phyloP scores from a whole-genome alignment of 2,329 filamentous ascomycete genomes.

The Alternaria tenuissima region DNA sequence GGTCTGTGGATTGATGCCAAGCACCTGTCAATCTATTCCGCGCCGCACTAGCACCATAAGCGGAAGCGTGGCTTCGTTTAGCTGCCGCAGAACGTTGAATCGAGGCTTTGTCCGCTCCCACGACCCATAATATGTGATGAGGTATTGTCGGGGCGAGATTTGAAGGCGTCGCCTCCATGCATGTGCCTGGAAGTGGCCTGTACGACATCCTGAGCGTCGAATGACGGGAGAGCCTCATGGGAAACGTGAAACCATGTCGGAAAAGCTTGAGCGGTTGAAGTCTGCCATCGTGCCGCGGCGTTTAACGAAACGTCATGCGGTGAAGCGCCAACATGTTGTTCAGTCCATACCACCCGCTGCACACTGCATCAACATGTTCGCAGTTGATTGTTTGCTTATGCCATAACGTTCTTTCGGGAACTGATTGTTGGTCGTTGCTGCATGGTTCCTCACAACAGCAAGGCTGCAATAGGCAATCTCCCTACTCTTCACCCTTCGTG shows the following conservation, averaged over 20 bases:
- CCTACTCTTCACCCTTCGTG: neutral
- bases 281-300: conserved; percentile 27
- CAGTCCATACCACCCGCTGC: conserved; percentile 8
- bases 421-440: neutral
- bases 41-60: conserved; percentile 27
- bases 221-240: conserved; percentile 23
- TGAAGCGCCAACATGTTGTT: conserved; percentile 11
- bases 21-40: conserved; percentile 38
- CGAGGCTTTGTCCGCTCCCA: conserved; percentile 27
- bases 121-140: conserved; percentile 33
- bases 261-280: conserved; percentile 21
- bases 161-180: conserved; percentile 31
- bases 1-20: conserved; percentile 28
- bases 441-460: neutral
- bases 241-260: conserved; percentile 30
- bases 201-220: conserved; percentile 21
- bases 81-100: conserved; percentile 32
- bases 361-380: conserved; percentile 2
- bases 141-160: conserved; percentile 27
- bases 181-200: conserved; percentile 24
- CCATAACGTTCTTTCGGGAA: neutral
- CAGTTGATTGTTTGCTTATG: conserved; percentile 5
- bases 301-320: conserved; percentile 39
- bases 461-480: neutral
- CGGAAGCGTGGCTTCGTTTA: conserved; percentile 25